Base-by-base conservation (phyloP, 257 asterid genomes). In the Craterostigma plantagineum region DNA sequence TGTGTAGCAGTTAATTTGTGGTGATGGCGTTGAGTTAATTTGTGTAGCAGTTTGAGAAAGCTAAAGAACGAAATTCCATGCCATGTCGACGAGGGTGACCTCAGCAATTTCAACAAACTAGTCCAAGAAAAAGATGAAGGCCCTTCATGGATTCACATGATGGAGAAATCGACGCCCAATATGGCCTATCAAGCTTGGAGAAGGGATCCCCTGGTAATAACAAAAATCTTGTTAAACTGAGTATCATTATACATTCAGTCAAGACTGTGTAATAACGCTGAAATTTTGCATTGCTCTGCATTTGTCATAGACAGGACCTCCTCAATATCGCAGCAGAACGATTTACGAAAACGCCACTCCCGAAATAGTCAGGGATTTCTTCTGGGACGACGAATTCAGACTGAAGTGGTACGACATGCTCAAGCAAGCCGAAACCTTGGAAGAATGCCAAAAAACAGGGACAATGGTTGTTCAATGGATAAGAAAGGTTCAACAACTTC, bases 151-250 rank as follows among this genome's bases (percentile, higher is more conserved):
- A 71, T 78, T 52, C 76, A 73, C 13, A 73, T 86, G 93, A 86
- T 86, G 97, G 77, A 81, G 55, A 75, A 64, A 42, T 71, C 90
- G n/a, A 63, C 80, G 0, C 51, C 72, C 0, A 74, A 55, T 49
- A 78, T 86, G 97, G 73, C 71, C 64, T 86, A 76, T 54, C 78
- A 81, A 62, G 97, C 97, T 36, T 86, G 97, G 97, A 73, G 85
- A 54, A 69, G 97, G 59, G 97, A 86, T 47, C 81, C 86, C 23
- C 70, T 67, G 94, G 97, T 77, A 63, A 17, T 34, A 11, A 7
- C 5, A 42, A 63, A 23, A 49, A 59, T 7, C 33, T 51, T 50
- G 57, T 63, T 5, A 33, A 68, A 11, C 68, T 71, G 18, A 64
- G 67, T 49, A 55, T 76, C 46, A 68, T 38, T 54, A 68, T 65